Base-by-base conservation (phyloP, 495 filamentous ascomycete genomes). In the Penicillium tannophilum region DNA sequence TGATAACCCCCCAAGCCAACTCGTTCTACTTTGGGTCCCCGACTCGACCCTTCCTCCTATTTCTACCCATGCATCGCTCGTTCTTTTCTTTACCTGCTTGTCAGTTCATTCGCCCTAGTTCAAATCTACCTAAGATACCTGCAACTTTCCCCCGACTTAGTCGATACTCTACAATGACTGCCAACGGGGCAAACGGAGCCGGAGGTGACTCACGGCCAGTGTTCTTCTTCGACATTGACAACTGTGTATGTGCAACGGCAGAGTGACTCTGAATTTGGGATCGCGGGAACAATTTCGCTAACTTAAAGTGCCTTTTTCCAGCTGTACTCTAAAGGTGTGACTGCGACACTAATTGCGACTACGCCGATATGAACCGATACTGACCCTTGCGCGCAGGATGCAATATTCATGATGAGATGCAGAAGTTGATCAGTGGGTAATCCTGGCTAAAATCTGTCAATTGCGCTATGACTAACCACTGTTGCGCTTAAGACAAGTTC, bases 181-280 rank as follows among this genome's bases (percentile, higher is more conserved):
- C 72, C 17, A 60, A 60, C 39, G 59, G 59, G 33, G 47, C 63
- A 23, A 65, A 58, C 42, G 55, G 62, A 55, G 36, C 33, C 16
- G 10, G 36, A 30, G n/a, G 56, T 58, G 76, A 80, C 61, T 59
- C 71, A 53, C 71, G 85, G 45, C 84, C 86, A 0, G 79, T 91
- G 5, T 89, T 93, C 75, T 93, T 92, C 72, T 91, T 92, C 62
- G 95, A 99, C 67, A 97, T 99, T 70, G 95, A 99, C 82, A 99
- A 99, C 66, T 98, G 95, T 76, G 86, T 89, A 79, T 60, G 84
- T 82, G 17, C 20, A 23, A 49, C 53, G 14, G 35, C 8, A 17
- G 11, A 31, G 33, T 5, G 12, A 36, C 14, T 19, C 9, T 24
- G 23, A 24, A 30, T 10, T 17, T 31, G 42, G 14, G 6, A n/a